These are phyloP conservation scores for Alternaria infectoria DNA, from an alignment of 2,329 filamentous ascomycete species.

Conservation along the genomic window DNA sequence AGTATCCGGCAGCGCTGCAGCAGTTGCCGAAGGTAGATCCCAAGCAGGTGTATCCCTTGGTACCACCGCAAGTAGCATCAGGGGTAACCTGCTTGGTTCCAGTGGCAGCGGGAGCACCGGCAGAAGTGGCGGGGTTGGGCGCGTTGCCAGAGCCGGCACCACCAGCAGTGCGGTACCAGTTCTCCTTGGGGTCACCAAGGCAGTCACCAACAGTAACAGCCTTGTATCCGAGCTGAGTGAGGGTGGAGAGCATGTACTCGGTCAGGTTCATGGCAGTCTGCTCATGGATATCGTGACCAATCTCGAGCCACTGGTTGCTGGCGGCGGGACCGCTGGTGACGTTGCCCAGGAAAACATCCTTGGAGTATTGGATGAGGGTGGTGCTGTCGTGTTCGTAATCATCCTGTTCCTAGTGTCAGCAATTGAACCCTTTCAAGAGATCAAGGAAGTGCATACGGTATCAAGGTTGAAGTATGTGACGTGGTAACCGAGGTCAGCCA, in stretches of 20 bases:
- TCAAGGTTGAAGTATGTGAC: constrained; percentile 68
- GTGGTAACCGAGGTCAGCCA: constrained; percentile 61
- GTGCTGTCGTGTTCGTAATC: constrained; percentile 65
- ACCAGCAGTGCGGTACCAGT: constrained; percentile 56
- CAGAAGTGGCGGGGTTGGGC: constrained; percentile 2
- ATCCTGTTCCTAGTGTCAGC: constrained; percentile 37
- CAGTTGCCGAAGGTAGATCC: constrained; percentile 53
- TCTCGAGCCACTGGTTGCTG: constrained; percentile 54
- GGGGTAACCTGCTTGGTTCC: constrained; percentile 43
- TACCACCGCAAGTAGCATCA: constrained; percentile 52
- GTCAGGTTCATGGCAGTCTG: constrained; percentile 55
- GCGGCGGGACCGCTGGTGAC: constrained; percentile 45
- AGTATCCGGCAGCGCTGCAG: constrained; percentile 50
- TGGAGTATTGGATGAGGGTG: constrained; percentile 57
- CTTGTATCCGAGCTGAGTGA: constrained; percentile 50
- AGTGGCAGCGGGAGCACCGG: constrained; percentile 18
- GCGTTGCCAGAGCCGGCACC: constrained; percentile 42
- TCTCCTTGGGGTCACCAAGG: constrained; percentile 52
- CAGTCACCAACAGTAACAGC: constrained; percentile 57
- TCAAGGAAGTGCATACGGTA: constrained; percentile 36
- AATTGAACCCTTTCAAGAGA: neutral
- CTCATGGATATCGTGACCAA: constrained; percentile 59
- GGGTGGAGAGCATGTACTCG: constrained; percentile 52
- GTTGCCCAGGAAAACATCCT: constrained; percentile 59
- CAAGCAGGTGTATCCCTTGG: constrained; percentile 50